Base-by-base conservation (phyloP, 1,139 yeast genomes). In the Blastobotrys ciferrii region DNA sequence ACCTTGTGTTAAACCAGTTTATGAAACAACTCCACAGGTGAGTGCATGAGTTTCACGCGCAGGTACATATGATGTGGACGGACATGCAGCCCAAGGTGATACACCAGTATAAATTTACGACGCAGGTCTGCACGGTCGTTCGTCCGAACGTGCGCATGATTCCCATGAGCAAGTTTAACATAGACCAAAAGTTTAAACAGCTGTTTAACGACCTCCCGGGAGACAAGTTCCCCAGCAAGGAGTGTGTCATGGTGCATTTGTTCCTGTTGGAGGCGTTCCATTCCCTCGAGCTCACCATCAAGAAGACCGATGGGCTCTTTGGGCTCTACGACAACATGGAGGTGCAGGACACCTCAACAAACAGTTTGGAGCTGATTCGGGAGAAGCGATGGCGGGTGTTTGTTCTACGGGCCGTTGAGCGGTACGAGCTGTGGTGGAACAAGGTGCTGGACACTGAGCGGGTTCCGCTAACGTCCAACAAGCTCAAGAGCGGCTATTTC, bases 381-480 rank as follows among this genome's bases (percentile, higher is more conserved):
- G 60, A 58, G 4, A 65, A 66, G 45, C 48, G 56, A 5, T 71
- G 74, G 74, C 62, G 62, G 41, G 58, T 62, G 6, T 71, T 63
- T 46, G 49, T 69, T 19, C 56, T 66, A 1, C 56, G 62, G 41
- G 68, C 74, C 0, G 66, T 59, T 6, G 59, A 70, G 47, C 53
- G 73, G 31, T 71, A 68, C 45, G 48, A 62, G 9, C 49, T 59
- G 2, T 71, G 65, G 58, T 58, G 67, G 47, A 38, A 25, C 17
- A 47, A 33, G 6, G 17, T 32, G 37, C 23, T 28, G 17, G 13
- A 11, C 30, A 35, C 35, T 14, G 30, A 15, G 20, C 15, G 9
- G 31, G 23, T 19, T 35, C 20, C 42, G 13, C 32, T 28, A 9
- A 15, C 25, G 7, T n/a, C 32, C n/a, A 38, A 43, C 18, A 30